Percentiles rank a stretch among this genome's conserved stretches.
phyloP scores from a whole-genome alignment of 352 stramenopile species.

The Globisporangium barbulae region DNA sequence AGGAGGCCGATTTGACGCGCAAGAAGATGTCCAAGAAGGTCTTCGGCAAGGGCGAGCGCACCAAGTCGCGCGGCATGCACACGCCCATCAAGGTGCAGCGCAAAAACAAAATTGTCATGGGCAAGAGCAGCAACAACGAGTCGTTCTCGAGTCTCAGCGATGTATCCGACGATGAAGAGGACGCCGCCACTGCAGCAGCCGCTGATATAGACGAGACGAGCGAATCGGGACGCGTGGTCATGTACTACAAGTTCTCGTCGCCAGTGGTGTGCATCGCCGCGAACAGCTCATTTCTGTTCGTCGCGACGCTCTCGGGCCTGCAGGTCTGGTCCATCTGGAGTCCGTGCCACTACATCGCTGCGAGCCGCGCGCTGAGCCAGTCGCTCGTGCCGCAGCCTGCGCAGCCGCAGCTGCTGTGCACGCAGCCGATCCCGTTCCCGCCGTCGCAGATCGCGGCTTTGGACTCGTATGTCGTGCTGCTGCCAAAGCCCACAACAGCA shows the following conservation, averaged over 20 bases:
- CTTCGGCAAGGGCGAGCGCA: constrained; percentile 40
- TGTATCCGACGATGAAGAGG: neutral
- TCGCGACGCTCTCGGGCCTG: constrained; percentile 55
- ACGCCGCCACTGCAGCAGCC: constrained; percentile 11
- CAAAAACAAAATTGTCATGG: constrained; percentile 21
- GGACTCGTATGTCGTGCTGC: constrained; percentile 72
- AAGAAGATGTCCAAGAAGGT: constrained; percentile 83
- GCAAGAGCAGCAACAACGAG: constrained; percentile 22
- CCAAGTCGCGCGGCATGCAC: constrained; percentile 37
- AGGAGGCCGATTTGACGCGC: constrained; percentile 61
- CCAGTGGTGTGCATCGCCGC: constrained; percentile 61
- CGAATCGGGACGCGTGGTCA: constrained; percentile 73
- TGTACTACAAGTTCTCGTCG: constrained; percentile 78
- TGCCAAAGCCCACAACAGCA: constrained; percentile 30
- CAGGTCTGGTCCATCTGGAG: constrained; percentile 89
- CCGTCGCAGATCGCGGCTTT: constrained; percentile 62
- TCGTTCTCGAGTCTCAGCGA: constrained; percentile 35
- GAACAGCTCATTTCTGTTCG: constrained; percentile 87
- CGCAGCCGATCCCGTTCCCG: constrained; percentile 56
- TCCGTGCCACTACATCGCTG: constrained; percentile 74
- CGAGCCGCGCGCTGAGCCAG: constrained; percentile 54
- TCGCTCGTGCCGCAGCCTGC: constrained; percentile 62
- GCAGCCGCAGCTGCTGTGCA: constrained; percentile 66
- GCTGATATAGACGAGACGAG: constrained; percentile 14
- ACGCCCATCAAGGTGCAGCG: constrained; percentile 38